These are phyloP conservation scores for Daldinia vernicosa DNA, from an alignment of 495 filamentous ascomycete species.

Conservation along the genomic window DNA sequence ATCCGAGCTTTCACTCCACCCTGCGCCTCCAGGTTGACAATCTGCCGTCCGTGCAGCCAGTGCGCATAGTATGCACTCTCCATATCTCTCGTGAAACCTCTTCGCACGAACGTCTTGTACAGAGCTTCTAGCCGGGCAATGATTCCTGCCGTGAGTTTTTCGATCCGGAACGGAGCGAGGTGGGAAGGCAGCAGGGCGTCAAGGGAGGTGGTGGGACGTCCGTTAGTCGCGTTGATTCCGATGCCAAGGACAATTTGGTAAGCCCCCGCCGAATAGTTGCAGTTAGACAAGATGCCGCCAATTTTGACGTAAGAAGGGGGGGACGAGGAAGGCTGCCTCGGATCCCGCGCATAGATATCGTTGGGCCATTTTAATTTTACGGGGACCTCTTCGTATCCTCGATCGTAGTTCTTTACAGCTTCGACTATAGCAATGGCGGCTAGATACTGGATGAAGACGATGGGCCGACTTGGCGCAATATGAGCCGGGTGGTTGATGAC, in stretches of 20 bases:
- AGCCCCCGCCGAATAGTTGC: constrained; percentile 75
- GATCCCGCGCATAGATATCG: constrained; percentile 88
- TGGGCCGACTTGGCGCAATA: constrained; percentile 75
- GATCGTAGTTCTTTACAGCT: constrained; percentile 82
- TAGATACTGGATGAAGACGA: constrained; percentile 95
- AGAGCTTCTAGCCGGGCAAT: constrained; percentile 80
- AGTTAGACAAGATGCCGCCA: constrained; percentile 92
- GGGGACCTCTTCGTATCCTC: constrained; percentile 71
- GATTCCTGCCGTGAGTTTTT: constrained; percentile 85
- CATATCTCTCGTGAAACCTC: constrained; percentile 75
- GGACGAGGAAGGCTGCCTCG: constrained; percentile 60
- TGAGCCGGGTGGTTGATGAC: constrained; percentile 82
- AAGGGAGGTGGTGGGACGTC: constrained; percentile 85
- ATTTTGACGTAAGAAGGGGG: constrained; percentile 84
- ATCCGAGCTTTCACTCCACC: constrained; percentile 81
- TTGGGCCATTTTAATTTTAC: constrained; percentile 98
- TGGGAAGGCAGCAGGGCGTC: constrained; percentile 70
- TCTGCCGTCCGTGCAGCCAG: constrained; percentile 92
- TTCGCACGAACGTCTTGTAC: constrained; percentile 74
- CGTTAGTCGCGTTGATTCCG: constrained; percentile 88
- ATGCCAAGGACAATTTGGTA: constrained; percentile 91
- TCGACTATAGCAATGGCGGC: constrained; percentile 89
- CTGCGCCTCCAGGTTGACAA: constrained; percentile 87
- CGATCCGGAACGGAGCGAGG: constrained; percentile 70
- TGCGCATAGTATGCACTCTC: constrained; percentile 82